These are phyloP conservation scores for Russula vinacea DNA, from an alignment of 768 basidiomycete species.

Conservation along the genomic window DNA sequence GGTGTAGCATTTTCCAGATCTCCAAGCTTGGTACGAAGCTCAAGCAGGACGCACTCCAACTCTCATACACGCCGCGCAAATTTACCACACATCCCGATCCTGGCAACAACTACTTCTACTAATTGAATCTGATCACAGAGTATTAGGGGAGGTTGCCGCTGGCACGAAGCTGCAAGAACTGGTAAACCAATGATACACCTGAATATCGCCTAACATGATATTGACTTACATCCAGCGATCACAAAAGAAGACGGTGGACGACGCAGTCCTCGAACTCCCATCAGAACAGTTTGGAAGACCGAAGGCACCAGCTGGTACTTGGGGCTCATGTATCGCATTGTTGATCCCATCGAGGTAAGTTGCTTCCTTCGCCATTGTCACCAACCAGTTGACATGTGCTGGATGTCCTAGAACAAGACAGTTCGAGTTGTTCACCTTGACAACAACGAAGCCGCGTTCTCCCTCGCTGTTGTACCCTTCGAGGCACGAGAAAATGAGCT, in stretches of 20 bases:
- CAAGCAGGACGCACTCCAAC: constrained; percentile 88
- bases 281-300: constrained; percentile 80
- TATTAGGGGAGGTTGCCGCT: constrained; percentile 66
- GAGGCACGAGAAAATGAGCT: constrained; percentile 73
- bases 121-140: constrained; percentile 93
- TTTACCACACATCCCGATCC: constrained; percentile 92
- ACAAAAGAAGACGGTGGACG: constrained; percentile 63
- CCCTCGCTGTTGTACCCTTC: constrained; percentile 85
- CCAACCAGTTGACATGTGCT: constrained; percentile 11
- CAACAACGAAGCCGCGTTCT: constrained; percentile 94
- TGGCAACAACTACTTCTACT: constrained; percentile 80
- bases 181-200: constrained; percentile 43
- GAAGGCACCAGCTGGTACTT: constrained; percentile 83
- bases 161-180: constrained; percentile 64
- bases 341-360: constrained; percentile 78
- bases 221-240: constrained; percentile 44
- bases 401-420: constrained; percentile 54
- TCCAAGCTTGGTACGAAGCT: constrained; percentile 91
- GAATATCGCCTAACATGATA: constrained; percentile 1
- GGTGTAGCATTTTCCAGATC: constrained; percentile 86
- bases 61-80: constrained; percentile 92
- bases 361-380: neutral
- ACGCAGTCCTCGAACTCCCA: constrained; percentile 75
- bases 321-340: constrained; percentile 94
- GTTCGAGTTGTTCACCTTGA: constrained; percentile 75